Base-by-base conservation (phyloP, 2,329 filamentous ascomycete genomes). In the Acephala macrosclerotiorum region DNA sequence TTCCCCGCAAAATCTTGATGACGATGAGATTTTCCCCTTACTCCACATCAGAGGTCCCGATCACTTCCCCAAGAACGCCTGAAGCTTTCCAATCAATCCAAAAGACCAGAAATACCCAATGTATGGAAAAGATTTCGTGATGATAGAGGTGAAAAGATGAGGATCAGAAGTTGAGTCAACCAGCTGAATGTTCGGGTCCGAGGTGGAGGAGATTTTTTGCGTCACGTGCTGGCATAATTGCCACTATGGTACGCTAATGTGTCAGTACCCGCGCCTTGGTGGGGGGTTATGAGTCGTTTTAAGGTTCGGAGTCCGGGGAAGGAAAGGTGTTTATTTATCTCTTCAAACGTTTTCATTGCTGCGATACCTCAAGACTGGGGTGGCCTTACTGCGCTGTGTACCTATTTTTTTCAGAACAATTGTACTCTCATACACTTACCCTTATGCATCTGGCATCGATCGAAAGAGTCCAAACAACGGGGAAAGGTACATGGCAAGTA, bases 1-100 rank as follows among this genome's bases (percentile, higher is more conserved):
- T 57, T 57, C 55, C 55, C 55, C 29, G 55, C 55, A 57, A 57
- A 57, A 38, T 35, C 25, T 11, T 55, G 45, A 53, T 53, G 25
- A 53, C 49, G 49, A 26, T 11, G 20, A 49, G 9, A 22, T 49
- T 47, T 26, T 22, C 26, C 49, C 12, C 18, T 29, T 25, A 9
- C 14, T 53, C 49, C 14, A 6, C 22, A 25, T 7, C 49, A 33
- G 33, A 9, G 26, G 7, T n/a, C 3, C 25, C 11, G 33, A 53
- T 14, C 49, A 26, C 25, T 18, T 3, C 29, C 26, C 14, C 11
- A 53, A 29, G 49, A 26, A 53, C 14, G 22, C 25, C 49, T 12
- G 25, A 9, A 18, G 25, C 5, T 16, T 9, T 53, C 49, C 25
- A 16, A 14, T 29, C 22, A 53, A 3, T 18, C 18, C 49, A 5